phyloP scores from a whole-genome alignment of 2,329 filamentous ascomycete species.

The Cordyceps farinosa region DNA sequence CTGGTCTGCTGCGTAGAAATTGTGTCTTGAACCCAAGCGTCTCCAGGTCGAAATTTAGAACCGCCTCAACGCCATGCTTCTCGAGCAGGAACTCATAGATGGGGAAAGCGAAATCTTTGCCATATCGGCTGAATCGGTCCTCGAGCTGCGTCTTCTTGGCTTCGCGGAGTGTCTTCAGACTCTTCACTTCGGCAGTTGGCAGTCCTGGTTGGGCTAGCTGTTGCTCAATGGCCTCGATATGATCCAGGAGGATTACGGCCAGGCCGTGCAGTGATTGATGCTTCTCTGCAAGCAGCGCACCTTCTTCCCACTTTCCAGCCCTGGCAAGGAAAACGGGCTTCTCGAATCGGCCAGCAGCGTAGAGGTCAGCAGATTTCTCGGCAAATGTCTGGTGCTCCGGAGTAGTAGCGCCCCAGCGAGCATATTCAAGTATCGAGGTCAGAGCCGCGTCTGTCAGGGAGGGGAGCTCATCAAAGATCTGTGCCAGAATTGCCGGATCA shows the following conservation, averaged over 20 bases:
- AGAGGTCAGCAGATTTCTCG: slow-evolving; percentile 46
- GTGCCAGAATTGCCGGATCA: slow-evolving; percentile 40
- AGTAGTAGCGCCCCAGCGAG: slow-evolving; percentile 46
- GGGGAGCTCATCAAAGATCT: slow-evolving; percentile 47
- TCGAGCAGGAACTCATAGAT: slow-evolving; percentile 77
- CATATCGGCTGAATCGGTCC: slow-evolving; percentile 60
- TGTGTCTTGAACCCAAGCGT: slow-evolving; percentile 67
- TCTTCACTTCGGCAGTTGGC: slow-evolving; percentile 28
- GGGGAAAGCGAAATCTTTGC: slow-evolving; percentile 65
- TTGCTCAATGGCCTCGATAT: slow-evolving; percentile 41
- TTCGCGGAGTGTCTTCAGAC: slow-evolving; percentile 34
- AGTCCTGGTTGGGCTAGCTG: slow-evolving; percentile 28
- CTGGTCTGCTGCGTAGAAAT: slow-evolving; percentile 69
- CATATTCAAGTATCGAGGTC: slow-evolving; percentile 50
- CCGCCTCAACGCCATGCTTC: slow-evolving; percentile 59
- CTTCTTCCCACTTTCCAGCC: slow-evolving; percentile 55
- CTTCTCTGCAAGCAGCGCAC: slow-evolving; percentile 55
- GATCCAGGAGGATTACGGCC: slow-evolving; percentile 53
- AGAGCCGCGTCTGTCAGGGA: slow-evolving; percentile 54
- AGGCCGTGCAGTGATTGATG: slow-evolving; percentile 53
- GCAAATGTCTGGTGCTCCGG: slow-evolving; percentile 41
- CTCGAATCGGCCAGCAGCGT: slow-evolving; percentile 47
- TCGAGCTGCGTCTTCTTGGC: slow-evolving; percentile 45
- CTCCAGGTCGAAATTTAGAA: slow-evolving; percentile 70
- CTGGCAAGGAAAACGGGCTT: slow-evolving; percentile 53